phyloP scores from a whole-genome alignment of 768 basidiomycete species.

The Mycena sanguinolenta region DNA sequence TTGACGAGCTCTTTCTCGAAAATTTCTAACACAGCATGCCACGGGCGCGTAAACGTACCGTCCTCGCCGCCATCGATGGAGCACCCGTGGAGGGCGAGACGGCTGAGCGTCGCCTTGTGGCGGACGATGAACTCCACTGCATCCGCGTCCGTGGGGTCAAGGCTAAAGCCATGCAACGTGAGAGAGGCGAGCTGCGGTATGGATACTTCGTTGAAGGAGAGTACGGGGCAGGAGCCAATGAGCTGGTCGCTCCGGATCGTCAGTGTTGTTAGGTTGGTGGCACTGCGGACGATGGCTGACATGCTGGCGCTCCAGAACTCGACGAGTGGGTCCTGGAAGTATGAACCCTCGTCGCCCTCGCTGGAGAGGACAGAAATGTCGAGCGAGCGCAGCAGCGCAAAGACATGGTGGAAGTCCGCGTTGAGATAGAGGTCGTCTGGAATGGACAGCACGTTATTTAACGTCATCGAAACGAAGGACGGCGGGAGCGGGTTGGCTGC shows the following conservation, averaged over 20 bases:
- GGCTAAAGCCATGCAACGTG: slow-evolving; percentile 2
- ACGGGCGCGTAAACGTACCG: slow-evolving; percentile 6
- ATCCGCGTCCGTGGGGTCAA: not conserved
- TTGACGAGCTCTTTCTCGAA: slow-evolving; percentile 11
- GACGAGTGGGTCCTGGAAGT: slow-evolving; percentile 2
- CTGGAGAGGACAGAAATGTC: not conserved
- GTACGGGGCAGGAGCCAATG: not conserved
- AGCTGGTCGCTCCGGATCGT: slow-evolving; percentile 11
- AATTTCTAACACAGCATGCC: slow-evolving; percentile 3
- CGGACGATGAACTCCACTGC: slow-evolving; percentile 17
- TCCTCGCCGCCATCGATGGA: slow-evolving; percentile 15
- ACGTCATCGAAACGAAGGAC: slow-evolving; percentile 4
- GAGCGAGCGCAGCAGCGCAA: not conserved
- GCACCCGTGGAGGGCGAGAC: slow-evolving; percentile 19
- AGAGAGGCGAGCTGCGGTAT: slow-evolving; percentile 18
- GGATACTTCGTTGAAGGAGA: not conserved
- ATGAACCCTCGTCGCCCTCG: slow-evolving; percentile 3
- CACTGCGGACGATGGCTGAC: slow-evolving; percentile 12
- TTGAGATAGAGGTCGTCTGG: slow-evolving; percentile 9
- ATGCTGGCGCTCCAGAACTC: slow-evolving; percentile 20
- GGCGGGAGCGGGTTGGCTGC: not conserved
- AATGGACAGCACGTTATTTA: slow-evolving; percentile 21
- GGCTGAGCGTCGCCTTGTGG: slow-evolving; percentile 23
- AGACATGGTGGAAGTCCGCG: slow-evolving; percentile 9
- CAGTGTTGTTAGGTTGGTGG: slow-evolving; percentile 1